These are phyloP conservation scores for Hypoxylon sp. DNA, from an alignment of 2,329 filamentous ascomycete species.

Conservation along the genomic window DNA sequence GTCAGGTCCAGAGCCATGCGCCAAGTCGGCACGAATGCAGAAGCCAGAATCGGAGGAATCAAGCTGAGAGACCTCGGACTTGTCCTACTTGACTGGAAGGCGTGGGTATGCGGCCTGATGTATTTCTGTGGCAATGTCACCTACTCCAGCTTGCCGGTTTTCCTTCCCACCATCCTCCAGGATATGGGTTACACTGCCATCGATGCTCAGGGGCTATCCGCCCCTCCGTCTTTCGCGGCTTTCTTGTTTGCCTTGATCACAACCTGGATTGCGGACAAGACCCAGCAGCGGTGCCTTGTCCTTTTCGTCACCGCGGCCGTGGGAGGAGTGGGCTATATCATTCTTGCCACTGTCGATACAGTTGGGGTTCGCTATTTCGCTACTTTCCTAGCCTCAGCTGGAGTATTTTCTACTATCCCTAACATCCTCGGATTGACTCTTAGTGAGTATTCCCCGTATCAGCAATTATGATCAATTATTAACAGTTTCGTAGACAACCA, in stretches of 20 bases:
- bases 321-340: conserved; percentile 47
- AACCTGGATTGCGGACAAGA: conserved; percentile 48
- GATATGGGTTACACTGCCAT: conserved; percentile 74
- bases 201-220: conserved; percentile 46
- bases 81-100: conserved; percentile 73
- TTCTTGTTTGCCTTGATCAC: conserved; percentile 46
- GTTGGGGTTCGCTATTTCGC: conserved; percentile 60
- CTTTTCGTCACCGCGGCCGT: conserved; percentile 40
- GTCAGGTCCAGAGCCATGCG: conserved; percentile 75
- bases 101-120: conserved; percentile 82
- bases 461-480: conserved; percentile 6
- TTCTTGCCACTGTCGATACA: conserved; percentile 49
- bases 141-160: conserved; percentile 88
- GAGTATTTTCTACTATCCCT: conserved; percentile 52
- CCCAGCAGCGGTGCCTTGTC: conserved; percentile 47
- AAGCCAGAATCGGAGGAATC: conserved; percentile 57
- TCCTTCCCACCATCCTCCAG: conserved; percentile 83
- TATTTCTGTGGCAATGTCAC: conserved; percentile 90
- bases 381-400: conserved; percentile 60
- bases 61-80: conserved; percentile 67
- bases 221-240: conserved; percentile 47
- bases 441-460: conserved; percentile 39
- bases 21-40: conserved; percentile 56
- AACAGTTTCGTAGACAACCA: conserved; percentile 45
- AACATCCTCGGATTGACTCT: conserved; percentile 46